phyloP scores from a whole-genome alignment of 2,329 filamentous ascomycete genomes.

The Fusarium veterinarium region DNA sequence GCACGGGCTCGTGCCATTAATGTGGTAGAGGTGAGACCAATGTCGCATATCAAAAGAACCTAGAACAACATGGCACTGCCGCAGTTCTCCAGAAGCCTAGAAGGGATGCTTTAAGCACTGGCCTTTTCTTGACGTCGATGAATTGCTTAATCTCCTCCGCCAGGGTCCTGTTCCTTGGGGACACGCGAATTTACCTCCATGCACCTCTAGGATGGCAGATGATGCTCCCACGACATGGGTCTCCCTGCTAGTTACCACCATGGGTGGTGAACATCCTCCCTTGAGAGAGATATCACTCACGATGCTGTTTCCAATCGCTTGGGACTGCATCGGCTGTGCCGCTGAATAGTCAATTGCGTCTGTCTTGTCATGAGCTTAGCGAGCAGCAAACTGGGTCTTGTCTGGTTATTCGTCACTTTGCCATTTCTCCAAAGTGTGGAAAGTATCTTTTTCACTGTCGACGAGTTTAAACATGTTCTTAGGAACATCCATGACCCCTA shows the following conservation, averaged over 20 bases:
- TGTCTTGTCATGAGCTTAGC: conserved; percentile 8
- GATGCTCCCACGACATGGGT: conserved; percentile 36
- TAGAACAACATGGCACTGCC: background rate
- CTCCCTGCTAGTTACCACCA: conserved; percentile 27
- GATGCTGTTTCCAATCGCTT: conserved; percentile 41
- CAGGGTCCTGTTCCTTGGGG: conserved; percentile 30
- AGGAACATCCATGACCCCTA: background rate
- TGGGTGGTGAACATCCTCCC: conserved; percentile 22
- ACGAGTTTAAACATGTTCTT: background rate
- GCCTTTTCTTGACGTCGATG: conserved; percentile 16
- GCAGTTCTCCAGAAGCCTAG: conserved; percentile 11
- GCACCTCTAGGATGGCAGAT: conserved; percentile 29
- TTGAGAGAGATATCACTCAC: conserved; percentile 30
- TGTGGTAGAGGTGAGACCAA: background rate
- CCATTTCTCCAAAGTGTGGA: background rate
- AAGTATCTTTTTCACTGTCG: background rate
- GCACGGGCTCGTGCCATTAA: conserved; percentile 15
- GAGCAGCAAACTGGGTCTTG: conserved; percentile 4
- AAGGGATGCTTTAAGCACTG: conserved; percentile 24
- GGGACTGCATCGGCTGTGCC: conserved; percentile 36
- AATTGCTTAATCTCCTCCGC: conserved; percentile 19
- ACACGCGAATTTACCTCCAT: conserved; percentile 16
- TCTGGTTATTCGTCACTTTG: background rate
- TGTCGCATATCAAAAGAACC: conserved; percentile 1
- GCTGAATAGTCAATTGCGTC: conserved; percentile 15